These are phyloP conservation scores for Pseudovirgaria hyperparasitica DNA, from an alignment of 2,329 filamentous ascomycete species.

Conservation along the genomic window DNA sequence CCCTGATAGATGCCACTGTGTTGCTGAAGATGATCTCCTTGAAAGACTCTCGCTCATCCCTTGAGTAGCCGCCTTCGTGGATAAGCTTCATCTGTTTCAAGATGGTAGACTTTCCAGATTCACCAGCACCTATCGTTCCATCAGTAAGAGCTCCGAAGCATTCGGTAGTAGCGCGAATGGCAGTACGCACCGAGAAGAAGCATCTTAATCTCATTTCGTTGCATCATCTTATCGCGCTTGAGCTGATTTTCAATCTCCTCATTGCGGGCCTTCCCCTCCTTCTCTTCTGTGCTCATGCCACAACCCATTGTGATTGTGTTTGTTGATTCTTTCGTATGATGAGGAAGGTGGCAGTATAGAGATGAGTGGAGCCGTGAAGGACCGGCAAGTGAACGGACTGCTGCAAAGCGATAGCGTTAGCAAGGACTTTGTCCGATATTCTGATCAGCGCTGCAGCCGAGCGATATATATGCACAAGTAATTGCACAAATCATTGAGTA, in stretches of 20 bases:
- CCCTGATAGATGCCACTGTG: constrained; percentile 58
- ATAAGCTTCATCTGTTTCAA: constrained; percentile 99
- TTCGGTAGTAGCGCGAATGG: constrained; percentile 4
- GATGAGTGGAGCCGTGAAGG: too few relatives aligned
- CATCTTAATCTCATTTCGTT: constrained; percentile 99
- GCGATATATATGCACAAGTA: too few relatives aligned
- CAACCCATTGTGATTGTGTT: constrained; percentile 98
- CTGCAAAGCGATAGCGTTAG: too few relatives aligned
- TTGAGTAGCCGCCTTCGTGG: constrained; percentile 95
- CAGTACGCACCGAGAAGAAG: constrained; percentile 72
- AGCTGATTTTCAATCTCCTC: constrained; percentile 99
- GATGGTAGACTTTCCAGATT: constrained; percentile 92
- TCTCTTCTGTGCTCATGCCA: constrained; percentile 99
- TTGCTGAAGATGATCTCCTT: constrained; percentile 63
- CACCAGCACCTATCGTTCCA: constrained; percentile 65
- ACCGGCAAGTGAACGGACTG: too few relatives aligned
- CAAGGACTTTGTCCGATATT: too few relatives aligned
- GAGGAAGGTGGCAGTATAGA: too few relatives aligned
- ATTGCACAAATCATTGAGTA: too few relatives aligned
- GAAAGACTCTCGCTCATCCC: constrained; percentile 64
- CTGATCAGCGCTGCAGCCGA: too few relatives aligned
- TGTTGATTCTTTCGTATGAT: too few relatives aligned
- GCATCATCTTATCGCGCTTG: constrained; percentile 96
- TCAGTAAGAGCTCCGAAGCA: constrained; percentile 15
- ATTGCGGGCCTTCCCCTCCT: constrained; percentile 99